Evolutionary conservation across 2,329 filamentous ascomycete species (phyloP), one percentile per base, ranked within the genome.

Genomic region (Laburnicola sp.): DNA sequence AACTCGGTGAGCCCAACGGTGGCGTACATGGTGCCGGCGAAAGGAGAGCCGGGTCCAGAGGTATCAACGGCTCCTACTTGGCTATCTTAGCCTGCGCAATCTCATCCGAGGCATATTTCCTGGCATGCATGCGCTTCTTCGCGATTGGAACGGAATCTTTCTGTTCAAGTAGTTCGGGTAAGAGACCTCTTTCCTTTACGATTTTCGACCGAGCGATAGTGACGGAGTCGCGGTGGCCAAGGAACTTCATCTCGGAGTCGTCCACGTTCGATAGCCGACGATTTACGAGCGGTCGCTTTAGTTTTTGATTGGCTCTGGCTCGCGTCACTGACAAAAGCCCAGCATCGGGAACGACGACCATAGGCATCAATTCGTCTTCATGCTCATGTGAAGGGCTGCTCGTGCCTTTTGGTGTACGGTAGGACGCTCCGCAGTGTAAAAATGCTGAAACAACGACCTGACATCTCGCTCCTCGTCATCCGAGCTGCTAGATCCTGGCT

Each of bases 211-310:
- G 63, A 4, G 66, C 64, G n/a, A 70, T 50, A 1, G 64, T 55
- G 0, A 71, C 53, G 0, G 70, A 72, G 42, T 72, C 66, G 23
- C 66, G 63, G 49, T 72, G 70, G 21, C 59, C 61, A 3, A 64
- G 59, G 23, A 72, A 72, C 11, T 51, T 60, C 1, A 58, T 22
- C 2, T 69, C 62, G 10, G 50, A 44, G 7, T 68, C 65, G 3
- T 71, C 66, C 9, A 70, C 32, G 21, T 67, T 67, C 0, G 68
- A 71, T 5, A 70, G 54, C 40, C 57, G 59, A 3, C 59, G 61
- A 27, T 48, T 8, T 4, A 40, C 27, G 2, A 43, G 45, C 2
- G 51, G 25, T 23, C 45, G 45, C 4, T 46, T 53, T 3, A 37
- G 38, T 10, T 41, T 48, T 22, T 48, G 35, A 16, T 45, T 42